Evolutionary conservation across 2,329 filamentous ascomycete species (phyloP), one percentile per base, ranked within the genome.

Genomic region (Pseudogymnoascus destructans): DNA sequence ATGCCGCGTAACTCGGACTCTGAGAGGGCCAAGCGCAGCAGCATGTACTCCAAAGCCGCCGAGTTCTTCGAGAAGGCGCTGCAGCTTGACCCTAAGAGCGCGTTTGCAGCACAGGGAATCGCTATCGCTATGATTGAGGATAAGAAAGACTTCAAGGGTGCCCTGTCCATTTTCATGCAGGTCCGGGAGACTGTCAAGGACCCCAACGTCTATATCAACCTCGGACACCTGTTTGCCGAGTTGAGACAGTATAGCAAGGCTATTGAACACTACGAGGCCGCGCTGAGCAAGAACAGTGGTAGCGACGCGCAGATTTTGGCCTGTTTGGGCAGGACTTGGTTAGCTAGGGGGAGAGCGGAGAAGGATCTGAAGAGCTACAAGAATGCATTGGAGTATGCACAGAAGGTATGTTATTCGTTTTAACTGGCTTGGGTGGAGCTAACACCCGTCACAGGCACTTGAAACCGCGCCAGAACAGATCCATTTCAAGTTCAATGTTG

Each of bases 41-140:
- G 86, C 65, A 86, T 84, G 61, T 98, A 97, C 69, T 83, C 85
- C 69, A 90, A 92, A 64, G 91, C 93, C 0, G 91, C 97, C 9
- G 95, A 98, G 69, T 98, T 98, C 73, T 98, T 96, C 66, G 93
- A 97, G 70, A 98, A 98, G 73, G 92, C 92, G 3, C 76, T 98
- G 19, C 89, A 95, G 62, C 76, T 98, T n/a, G 93, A 98, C 67
- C 84, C 90, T 0, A 90, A 86, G 73, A 98, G 97, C 65, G 92
- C 93, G 0, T 95, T 95, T 70, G 95, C 95, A 6, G 93, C 93
- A 1, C 93, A 98, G 69, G 93, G 95, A 61, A 84, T 98, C 63
- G 93, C 89, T 11, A 97, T 98, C 68, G 91, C 92, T 7, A 77
- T 98, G 25, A 85, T 93, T 0, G 93, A 98, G 70, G 92, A 97